Conservation (phyloP, 805 yeast species). For the Torulaspora franciscae region DNA sequence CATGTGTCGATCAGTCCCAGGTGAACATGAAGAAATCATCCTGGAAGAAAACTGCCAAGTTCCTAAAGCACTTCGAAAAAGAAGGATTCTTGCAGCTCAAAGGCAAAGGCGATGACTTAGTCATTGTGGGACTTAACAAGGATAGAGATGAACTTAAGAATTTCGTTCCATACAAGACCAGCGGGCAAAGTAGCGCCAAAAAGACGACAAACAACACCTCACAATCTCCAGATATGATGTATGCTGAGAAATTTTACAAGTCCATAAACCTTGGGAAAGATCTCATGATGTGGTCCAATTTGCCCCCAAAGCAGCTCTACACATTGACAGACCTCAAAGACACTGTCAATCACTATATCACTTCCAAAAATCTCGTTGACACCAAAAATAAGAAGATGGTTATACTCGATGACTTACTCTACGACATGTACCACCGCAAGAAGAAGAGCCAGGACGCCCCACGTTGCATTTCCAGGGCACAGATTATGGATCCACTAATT, state of each 20-base stretch:
- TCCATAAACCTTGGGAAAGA: constrained; percentile 48
- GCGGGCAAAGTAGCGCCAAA: constrained; percentile 19
- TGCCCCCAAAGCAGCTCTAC: constrained; percentile 42
- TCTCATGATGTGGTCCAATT: constrained; percentile 43
- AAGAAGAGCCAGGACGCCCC: constrained; percentile 33
- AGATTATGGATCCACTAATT: constrained; percentile 42
- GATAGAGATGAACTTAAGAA: constrained; percentile 46
- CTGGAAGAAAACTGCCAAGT: constrained; percentile 87
- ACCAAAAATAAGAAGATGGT: constrained; percentile 50
- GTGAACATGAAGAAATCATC: constrained; percentile 72
- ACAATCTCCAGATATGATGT: constrained; percentile 24
- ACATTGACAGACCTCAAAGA: constrained; percentile 50
- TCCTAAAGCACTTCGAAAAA: constrained; percentile 82
- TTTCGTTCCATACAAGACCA: constrained; percentile 60
- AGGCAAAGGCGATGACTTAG: constrained; percentile 80
- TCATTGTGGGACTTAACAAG: constrained; percentile 48
- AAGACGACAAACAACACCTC: constrained; percentile 15
- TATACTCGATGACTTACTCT: constrained; percentile 49
- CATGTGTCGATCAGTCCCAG: constrained; percentile 50
- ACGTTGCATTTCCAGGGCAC: constrained; percentile 41
- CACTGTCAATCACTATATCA: constrained; percentile 53
- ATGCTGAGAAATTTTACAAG: constrained; percentile 45
- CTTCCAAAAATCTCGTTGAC: constrained; percentile 46
- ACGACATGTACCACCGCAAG: constrained; percentile 34
- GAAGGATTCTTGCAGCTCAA: constrained; percentile 60